Evolutionary conservation across 176 grass and related monocot genomes (phyloP).

Genomic region (Oryza glaberrima): DNA sequence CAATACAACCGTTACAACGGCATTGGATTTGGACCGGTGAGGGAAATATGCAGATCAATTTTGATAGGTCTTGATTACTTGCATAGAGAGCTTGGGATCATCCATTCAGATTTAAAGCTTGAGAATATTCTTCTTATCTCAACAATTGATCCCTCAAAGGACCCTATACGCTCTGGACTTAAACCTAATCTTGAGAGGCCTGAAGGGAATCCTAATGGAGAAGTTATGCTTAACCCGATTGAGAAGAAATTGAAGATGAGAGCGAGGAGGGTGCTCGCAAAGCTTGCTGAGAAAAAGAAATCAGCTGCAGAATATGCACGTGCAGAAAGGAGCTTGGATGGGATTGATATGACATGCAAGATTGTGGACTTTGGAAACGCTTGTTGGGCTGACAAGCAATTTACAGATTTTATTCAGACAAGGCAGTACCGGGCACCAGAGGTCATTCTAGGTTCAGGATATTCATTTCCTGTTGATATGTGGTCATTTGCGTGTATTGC

Average conservation of each 20-base stretch:
- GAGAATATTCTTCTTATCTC: constrained; percentile 91
- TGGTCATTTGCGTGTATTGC: constrained; percentile 95
- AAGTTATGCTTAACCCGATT: constrained; percentile 60
- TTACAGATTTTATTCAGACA: constrained; percentile 93
- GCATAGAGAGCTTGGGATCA: constrained; percentile 86
- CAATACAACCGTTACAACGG: constrained; percentile 95
- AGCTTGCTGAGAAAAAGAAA: constrained; percentile 86
- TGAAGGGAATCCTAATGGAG: constrained; percentile 72
- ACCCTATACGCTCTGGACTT: constrained; percentile 76
- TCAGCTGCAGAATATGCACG: constrained; percentile 49
- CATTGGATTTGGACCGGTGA: constrained; percentile 73
- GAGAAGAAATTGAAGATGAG: constrained; percentile 91
- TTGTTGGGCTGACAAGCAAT: constrained; percentile 91
- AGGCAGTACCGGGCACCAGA: constrained; percentile 92
- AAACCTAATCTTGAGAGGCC: constrained; percentile 83
- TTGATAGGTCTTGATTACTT: constrained; percentile 95
- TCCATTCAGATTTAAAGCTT: constrained; percentile 93
- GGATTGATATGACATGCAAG: constrained; percentile 91
- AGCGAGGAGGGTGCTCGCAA: constrained; percentile 83
- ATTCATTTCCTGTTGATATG: constrained; percentile 82
- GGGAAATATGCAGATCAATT: constrained; percentile 81
- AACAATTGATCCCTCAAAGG: constrained; percentile 89
- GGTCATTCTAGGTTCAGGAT: constrained; percentile 78
- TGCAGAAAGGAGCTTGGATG: constrained; percentile 78
- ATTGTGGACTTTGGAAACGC: constrained; percentile 99